phyloP scores from a whole-genome alignment of 2,329 filamentous ascomycete genomes.

The Aspergillus novofumigatus region DNA sequence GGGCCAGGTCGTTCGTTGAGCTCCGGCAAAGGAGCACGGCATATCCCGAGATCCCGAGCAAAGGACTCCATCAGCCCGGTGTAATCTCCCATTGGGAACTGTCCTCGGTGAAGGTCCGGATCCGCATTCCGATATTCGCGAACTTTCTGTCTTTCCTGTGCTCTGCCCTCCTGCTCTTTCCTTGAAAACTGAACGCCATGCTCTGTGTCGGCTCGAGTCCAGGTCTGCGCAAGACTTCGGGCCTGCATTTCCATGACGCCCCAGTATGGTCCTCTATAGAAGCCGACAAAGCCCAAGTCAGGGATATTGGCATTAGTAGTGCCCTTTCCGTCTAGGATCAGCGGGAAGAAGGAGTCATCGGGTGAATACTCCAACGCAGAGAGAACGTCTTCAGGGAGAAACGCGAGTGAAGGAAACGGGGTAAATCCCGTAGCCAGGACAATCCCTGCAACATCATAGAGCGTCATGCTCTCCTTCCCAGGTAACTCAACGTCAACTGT shows the following conservation, averaged over 20 bases:
- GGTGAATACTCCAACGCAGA: conserved; percentile 56
- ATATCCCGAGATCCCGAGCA: conserved; percentile 54
- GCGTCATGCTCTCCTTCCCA: conserved; percentile 34
- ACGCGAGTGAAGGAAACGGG: conserved; percentile 59
- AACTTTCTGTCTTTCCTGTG: conserved; percentile 20
- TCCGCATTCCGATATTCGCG: conserved; percentile 18
- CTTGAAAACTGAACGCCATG: background rate
- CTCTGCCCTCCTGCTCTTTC: conserved; percentile 18
- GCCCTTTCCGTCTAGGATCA: conserved; percentile 65
- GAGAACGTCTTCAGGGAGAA: conserved; percentile 56
- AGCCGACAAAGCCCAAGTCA: conserved; percentile 72
- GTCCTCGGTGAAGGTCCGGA: conserved; percentile 42
- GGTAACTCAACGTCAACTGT: conserved; percentile 35
- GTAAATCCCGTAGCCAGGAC: conserved; percentile 74
- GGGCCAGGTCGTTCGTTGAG: conserved; percentile 33
- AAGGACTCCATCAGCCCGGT: conserved; percentile 71
- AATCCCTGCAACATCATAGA: conserved; percentile 61
- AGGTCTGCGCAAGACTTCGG: conserved; percentile 60
- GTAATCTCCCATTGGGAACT: conserved; percentile 84
- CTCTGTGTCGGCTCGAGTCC: conserved; percentile 38
- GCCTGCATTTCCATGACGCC: conserved; percentile 85
- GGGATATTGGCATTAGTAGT: conserved; percentile 59
- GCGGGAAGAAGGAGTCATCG: conserved; percentile 52
- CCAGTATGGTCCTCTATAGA: conserved; percentile 83
- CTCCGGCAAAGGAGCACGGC: conserved; percentile 36